Evolutionary conservation across 352 stramenopile genomes (phyloP), one percentile per base, ranked within the genome.

Genomic region (Globisporangium spiculum): DNA sequence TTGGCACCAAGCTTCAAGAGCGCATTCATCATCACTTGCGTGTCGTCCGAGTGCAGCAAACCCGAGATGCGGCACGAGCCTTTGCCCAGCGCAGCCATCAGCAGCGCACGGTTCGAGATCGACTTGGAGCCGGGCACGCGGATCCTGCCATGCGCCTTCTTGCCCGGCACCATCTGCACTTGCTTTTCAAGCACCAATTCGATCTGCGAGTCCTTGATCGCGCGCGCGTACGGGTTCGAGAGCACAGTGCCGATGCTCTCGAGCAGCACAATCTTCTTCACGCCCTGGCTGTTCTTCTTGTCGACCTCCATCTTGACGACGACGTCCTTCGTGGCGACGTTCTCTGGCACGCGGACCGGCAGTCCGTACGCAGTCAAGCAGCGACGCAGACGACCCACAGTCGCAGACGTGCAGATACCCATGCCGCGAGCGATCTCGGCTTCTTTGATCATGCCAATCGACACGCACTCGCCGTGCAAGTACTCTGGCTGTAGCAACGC

Each of bases 371-470:
- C 76, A 68, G 83, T 79, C 36, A 93, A 76, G 36, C 85, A 92
- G 57, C 83, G 83, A 36, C 83, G 80, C 58, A 96, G 69, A 8
- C 88, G 80, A 0, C 84, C 84, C 4, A 94, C 86, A 3, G 86
- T 93, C 38, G 80, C 86, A 2, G 82, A 91, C 18, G 77, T 76
- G 71, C 85, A 94, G 0, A 89, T 53, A 2, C 88, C 88, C 80
- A 94, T 88, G 48, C 81, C 82, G 44, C 87, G 84, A 18, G 87
- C 84, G 64, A 99, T 98, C 68, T 98, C 93, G 26, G 96, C 93
- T 52, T 98, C 97, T 84, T 99, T 99, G 66, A 97, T 90, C 66
- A 97, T 99, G 44, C 97, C 97, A 71, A 99, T 98, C 7, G 95
- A 83, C 0, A 99, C 97, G 60, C 95, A 98, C 79, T 99, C 97